Conservation (phyloP, 805 yeast genomes). For the Ogataea parapolymorpha region DNA sequence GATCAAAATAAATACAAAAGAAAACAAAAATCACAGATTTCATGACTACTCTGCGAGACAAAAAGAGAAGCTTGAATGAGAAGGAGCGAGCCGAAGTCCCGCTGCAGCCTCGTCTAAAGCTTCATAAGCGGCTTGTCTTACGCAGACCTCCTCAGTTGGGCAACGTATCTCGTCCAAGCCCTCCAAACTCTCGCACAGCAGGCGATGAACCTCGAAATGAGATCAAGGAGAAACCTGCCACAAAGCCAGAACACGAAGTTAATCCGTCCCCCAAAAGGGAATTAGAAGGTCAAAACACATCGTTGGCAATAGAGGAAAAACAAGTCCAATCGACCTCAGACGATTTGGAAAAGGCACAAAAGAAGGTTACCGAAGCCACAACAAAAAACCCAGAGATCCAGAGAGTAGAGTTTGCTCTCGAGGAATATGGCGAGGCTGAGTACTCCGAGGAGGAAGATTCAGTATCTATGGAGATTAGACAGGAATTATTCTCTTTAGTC, state of each 20-base stretch:
- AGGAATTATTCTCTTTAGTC: conserved; percentile 32
- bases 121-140: conserved; percentile 16
- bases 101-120: conserved; percentile 12
- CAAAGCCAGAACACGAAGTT: not conserved
- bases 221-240: not conserved
- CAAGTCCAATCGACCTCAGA: conserved; percentile 9
- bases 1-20: conserved; percentile 6
- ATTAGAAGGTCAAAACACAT: not conserved
- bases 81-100: conserved; percentile 9
- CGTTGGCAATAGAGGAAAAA: not conserved
- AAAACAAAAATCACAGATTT: not conserved
- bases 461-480: conserved; percentile 25
- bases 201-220: conserved; percentile 2
- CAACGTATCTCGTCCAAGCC: conserved; percentile 5
- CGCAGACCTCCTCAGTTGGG: conserved; percentile 20
- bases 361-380: not conserved
- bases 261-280: not conserved
- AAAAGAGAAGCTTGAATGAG: conserved; percentile 15
- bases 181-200: conserved; percentile 1
- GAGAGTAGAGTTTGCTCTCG: not conserved
- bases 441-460: conserved; percentile 9
- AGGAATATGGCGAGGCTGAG: not conserved
- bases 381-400: not conserved
- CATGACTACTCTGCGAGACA: conserved; percentile 14
- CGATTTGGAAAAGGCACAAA: conserved; percentile 12